Evolutionary conservation across 2,329 filamentous ascomycete species (phyloP).

Genomic region (Sporothrix brunneoviolacea): DNA sequence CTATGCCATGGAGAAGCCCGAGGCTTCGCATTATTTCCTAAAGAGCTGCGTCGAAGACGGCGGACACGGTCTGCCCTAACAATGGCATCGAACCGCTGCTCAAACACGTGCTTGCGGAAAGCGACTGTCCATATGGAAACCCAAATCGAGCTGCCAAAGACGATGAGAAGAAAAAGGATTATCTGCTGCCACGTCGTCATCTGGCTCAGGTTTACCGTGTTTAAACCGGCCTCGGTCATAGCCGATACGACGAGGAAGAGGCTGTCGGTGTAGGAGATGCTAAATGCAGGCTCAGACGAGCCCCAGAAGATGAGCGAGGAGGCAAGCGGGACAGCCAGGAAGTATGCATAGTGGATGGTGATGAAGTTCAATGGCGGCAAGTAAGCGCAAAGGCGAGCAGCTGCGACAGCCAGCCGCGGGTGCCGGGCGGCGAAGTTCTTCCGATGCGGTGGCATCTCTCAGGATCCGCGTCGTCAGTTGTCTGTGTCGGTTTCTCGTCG

Average conservation of each 20-base stretch:
- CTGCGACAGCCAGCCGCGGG: constrained; percentile 2
- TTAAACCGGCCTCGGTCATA: constrained; percentile 61
- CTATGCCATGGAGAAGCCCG: background rate
- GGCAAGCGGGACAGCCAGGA: constrained; percentile 47
- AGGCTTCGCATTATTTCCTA: background rate
- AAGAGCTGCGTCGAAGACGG: constrained; percentile 16
- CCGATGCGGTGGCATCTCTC: constrained; percentile 6
- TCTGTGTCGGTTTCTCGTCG: background rate
- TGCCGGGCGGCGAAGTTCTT: constrained; percentile 13
- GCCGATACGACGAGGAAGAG: constrained; percentile 59
- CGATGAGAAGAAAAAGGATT: constrained; percentile 55
- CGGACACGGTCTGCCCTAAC: constrained; percentile 36
- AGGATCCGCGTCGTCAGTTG: too few species aligned
- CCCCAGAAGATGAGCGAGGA: constrained; percentile 56
- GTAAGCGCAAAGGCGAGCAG: background rate
- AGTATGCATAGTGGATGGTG: constrained; percentile 60
- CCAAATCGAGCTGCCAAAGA: constrained; percentile 58
- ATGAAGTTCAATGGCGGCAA: constrained; percentile 51
- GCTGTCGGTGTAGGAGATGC: constrained; percentile 54
- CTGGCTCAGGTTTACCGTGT: constrained; percentile 54
- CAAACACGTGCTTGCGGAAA: constrained; percentile 55
- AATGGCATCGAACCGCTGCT: constrained; percentile 51
- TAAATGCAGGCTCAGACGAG: constrained; percentile 41
- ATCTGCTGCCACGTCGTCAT: constrained; percentile 62
- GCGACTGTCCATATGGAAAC: constrained; percentile 58